These are phyloP conservation scores for Rhizomucor miehei DNA, from an alignment of 371 early-diverging fungal genomes.

Conservation along the genomic window DNA sequence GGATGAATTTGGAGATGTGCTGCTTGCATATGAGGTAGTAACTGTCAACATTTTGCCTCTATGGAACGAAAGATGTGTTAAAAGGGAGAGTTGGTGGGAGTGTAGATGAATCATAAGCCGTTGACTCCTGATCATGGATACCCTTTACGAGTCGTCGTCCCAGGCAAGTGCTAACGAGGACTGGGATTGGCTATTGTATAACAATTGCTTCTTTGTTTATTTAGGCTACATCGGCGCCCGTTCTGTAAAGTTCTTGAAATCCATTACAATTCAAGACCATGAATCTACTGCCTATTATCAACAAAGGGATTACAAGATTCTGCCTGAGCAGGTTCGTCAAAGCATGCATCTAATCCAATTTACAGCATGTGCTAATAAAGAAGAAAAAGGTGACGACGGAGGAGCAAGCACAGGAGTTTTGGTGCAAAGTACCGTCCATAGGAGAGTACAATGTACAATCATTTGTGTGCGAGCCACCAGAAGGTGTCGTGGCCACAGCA, in stretches of 20 bases:
- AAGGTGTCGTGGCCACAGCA: slow-evolving; percentile 22
- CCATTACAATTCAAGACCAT: slow-evolving; percentile 58
- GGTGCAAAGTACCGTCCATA: slow-evolving; percentile 58
- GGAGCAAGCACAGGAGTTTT: slow-evolving; percentile 41
- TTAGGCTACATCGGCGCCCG: slow-evolving; percentile 81
- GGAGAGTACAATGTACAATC: slow-evolving; percentile 78
- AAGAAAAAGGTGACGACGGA: slow-evolving; percentile 29
- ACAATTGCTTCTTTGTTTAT: not conserved
- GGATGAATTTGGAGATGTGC: slow-evolving; percentile 76
- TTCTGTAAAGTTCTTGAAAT: slow-evolving; percentile 77
- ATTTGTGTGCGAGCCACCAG: slow-evolving; percentile 58
- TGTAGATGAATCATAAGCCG: slow-evolving; percentile 77
- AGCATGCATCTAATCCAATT: not conserved
- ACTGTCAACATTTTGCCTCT: not conserved
- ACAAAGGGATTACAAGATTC: slow-evolving; percentile 79
- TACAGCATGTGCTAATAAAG: too few species aligned
- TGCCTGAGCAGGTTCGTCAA: slow-evolving; percentile 60
- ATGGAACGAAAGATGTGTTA: not conserved
- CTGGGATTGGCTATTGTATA: not conserved
- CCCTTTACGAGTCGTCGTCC: slow-evolving; percentile 83
- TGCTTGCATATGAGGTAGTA: slow-evolving; percentile 69
- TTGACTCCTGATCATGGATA: slow-evolving; percentile 78
- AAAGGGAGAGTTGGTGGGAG: not conserved
- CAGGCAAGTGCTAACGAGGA: slow-evolving; percentile 19
- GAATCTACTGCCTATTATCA: slow-evolving; percentile 80